phyloP scores from a whole-genome alignment of 2,329 filamentous ascomycete genomes.

The Erysiphe pulchra region DNA sequence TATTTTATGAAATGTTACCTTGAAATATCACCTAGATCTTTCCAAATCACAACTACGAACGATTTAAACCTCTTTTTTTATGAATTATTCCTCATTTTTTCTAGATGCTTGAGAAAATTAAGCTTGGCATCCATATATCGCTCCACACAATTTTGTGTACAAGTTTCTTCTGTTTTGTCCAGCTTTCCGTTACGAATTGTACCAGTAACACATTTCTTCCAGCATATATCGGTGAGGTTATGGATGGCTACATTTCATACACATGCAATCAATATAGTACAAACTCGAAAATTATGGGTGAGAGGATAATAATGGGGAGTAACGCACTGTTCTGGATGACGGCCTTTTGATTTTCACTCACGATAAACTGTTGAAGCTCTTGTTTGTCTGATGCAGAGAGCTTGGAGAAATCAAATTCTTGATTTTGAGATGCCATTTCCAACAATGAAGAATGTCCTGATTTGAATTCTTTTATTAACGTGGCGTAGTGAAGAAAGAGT shows the following conservation, averaged over 20 bases:
- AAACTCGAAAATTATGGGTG: not conserved
- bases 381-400: slow-evolving; percentile 63
- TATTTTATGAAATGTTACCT: slow-evolving; percentile 8
- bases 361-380: slow-evolving; percentile 67
- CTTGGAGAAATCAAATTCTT: slow-evolving; percentile 36
- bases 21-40: slow-evolving; percentile 8
- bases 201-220: slow-evolving; percentile 73
- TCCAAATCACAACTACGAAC: not conserved
- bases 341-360: slow-evolving; percentile 69
- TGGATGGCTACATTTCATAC: slow-evolving; percentile 27
- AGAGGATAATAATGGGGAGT: not conserved
- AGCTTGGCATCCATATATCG: slow-evolving; percentile 77
- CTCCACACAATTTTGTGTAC: slow-evolving; percentile 80
- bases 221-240: slow-evolving; percentile 54
- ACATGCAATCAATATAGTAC: not conserved
- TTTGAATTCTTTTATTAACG: too few relatives aligned
- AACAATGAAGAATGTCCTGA: too few relatives aligned
- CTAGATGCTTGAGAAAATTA: slow-evolving; percentile 63
- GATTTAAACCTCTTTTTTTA: not conserved
- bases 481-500: too few relatives aligned
- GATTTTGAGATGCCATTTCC: slow-evolving; percentile 1
- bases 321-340: slow-evolving; percentile 25
- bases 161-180: slow-evolving; percentile 54
- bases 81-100: slow-evolving; percentile 25
- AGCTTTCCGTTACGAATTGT: slow-evolving; percentile 46